Evolutionary conservation across 176 grass and related monocot genomes (phyloP).

Genomic region (Zea luxurians): DNA sequence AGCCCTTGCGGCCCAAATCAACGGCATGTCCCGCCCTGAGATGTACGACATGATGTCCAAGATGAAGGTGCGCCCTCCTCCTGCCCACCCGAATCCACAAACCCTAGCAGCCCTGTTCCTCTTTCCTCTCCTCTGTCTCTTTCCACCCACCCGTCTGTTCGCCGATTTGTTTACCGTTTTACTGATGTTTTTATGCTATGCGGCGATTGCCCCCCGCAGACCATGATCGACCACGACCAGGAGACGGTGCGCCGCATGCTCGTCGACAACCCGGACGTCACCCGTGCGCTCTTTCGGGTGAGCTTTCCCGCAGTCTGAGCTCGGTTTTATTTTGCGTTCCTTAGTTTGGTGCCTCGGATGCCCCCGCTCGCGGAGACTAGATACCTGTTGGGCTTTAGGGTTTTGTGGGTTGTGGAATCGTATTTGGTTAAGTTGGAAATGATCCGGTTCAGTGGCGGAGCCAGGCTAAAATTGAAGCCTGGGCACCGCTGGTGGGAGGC

Average conservation of each 20-base stretch:
- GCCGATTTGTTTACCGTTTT: neutral
- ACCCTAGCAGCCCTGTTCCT: slow-evolving; percentile 32
- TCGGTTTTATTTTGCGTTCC: neutral
- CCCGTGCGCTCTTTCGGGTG: slow-evolving; percentile 85
- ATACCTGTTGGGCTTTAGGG: neutral
- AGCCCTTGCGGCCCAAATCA: slow-evolving; percentile 62
- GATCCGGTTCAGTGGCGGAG: neutral
- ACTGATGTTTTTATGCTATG: neutral
- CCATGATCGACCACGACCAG: slow-evolving; percentile 76
- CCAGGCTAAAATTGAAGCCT: no score
- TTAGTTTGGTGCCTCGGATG: neutral
- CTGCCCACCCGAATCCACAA: neutral
- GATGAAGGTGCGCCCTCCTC: slow-evolving; percentile 58
- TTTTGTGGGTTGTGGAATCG: neutral
- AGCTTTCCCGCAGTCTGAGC: neutral
- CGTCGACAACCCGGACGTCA: slow-evolving; percentile 83
- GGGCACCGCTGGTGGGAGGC: no score
- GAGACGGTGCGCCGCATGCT: slow-evolving; percentile 85
- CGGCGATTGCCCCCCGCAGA: slow-evolving; percentile 32
- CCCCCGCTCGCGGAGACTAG: neutral
- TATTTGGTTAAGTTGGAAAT: neutral
- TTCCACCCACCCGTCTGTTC: neutral
- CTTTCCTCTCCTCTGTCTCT: neutral
- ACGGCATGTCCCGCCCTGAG: slow-evolving; percentile 69
- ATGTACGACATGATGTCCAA: slow-evolving; percentile 91